Evolutionary conservation across 441 rosid genomes (phyloP).

Genomic region (Corymbia citriodora): DNA sequence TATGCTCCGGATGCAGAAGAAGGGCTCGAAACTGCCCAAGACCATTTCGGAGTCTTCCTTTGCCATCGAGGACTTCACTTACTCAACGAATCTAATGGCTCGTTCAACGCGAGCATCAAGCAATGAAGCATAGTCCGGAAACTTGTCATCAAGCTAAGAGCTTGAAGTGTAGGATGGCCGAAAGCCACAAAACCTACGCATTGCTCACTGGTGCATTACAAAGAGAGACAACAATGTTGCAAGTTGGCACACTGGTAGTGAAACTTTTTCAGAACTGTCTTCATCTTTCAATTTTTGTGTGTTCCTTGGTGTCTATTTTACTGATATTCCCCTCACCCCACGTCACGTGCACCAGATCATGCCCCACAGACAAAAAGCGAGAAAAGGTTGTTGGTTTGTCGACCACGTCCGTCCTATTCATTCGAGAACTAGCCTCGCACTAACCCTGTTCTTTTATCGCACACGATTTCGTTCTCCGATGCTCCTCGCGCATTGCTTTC

Average conservation of each 20-base stretch:
- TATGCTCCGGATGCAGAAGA: neutral
- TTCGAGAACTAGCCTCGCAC: neutral
- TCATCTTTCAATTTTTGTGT: neutral
- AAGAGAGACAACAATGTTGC: neutral
- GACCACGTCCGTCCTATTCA: neutral
- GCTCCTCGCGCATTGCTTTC: neutral
- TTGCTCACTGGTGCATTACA: neutral
- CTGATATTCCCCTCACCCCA: neutral
- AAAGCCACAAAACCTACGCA: neutral
- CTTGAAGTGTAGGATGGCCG: neutral
- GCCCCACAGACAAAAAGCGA: neutral
- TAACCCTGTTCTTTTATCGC: neutral
- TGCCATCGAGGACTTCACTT: neutral
- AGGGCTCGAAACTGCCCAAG: neutral
- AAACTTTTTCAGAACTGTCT: neutral
- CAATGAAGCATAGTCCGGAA: neutral
- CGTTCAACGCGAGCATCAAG: neutral
- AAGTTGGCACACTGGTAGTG: neutral
- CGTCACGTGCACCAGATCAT: neutral
- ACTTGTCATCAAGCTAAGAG: neutral
- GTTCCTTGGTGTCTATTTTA: neutral
- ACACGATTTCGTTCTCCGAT: neutral
- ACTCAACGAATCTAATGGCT: neutral
- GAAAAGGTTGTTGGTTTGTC: neutral
- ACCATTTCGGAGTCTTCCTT: neutral